Conservation (phyloP, 192 early-diverging fungal species). For the Coemansia guatemalensis region DNA sequence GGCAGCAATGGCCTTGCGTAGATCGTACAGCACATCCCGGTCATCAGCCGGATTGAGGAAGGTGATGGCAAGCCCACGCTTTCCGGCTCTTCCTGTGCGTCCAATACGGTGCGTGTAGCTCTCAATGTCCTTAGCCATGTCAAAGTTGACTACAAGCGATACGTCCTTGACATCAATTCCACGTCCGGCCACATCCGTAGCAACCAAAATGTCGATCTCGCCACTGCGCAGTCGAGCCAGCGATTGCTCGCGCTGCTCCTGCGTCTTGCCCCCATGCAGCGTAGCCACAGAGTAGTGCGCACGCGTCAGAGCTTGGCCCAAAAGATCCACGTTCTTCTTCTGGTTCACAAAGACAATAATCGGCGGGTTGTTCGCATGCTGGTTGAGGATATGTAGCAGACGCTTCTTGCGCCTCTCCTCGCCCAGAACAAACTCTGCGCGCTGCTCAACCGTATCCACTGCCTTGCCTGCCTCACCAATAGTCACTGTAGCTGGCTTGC, state of each 20-base stretch:
- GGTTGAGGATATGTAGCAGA: constrained; percentile 72
- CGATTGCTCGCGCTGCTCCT: constrained; percentile 93
- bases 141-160: constrained; percentile 93
- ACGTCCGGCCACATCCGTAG: constrained; percentile 98
- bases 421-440: constrained; percentile 89
- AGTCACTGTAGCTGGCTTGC: constrained; percentile 88
- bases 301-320: constrained; percentile 65
- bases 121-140: constrained; percentile 99
- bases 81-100: constrained; percentile 97
- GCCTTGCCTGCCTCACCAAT: constrained; percentile 97
- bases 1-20: constrained; percentile 68
- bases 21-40: constrained; percentile 84
- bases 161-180: constrained; percentile 99
- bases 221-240: constrained; percentile 81
- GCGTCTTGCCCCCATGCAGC: constrained; percentile 94
- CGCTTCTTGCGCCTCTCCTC: constrained; percentile 75
- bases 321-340: constrained; percentile 87
- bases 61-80: constrained; percentile 84
- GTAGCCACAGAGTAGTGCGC: constrained; percentile 61
- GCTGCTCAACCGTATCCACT: constrained; percentile 94
- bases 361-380: constrained; percentile 65
- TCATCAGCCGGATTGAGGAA: constrained; percentile 76
- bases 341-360: constrained; percentile 99
- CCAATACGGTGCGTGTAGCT: constrained; percentile 99
- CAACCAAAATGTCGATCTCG: constrained; percentile 84